These are phyloP conservation scores for Populus pruinosa DNA, from an alignment of 345 rosid species.

Conservation along the genomic window DNA sequence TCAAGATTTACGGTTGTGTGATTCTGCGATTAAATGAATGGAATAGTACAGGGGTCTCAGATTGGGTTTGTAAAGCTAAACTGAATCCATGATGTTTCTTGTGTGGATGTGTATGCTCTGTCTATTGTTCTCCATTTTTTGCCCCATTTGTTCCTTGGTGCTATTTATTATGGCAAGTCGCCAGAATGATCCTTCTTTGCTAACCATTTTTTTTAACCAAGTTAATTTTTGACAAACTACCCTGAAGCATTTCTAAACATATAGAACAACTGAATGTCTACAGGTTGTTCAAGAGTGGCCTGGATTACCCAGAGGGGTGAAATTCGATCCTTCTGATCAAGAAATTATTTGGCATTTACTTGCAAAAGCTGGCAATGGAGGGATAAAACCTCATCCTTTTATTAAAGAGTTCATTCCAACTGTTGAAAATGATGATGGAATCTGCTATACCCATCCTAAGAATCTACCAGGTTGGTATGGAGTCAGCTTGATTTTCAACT, in stretches of 20 bases:
- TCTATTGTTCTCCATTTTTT: background rate
- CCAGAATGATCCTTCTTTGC: background rate
- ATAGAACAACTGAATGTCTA: slow-evolving; percentile 9
- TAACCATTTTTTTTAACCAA: background rate
- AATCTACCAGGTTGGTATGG: slow-evolving; percentile 69
- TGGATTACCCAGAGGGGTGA: slow-evolving; percentile 88
- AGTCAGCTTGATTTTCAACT: slow-evolving; percentile 1
- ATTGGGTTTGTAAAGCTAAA: background rate
- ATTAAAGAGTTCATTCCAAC: slow-evolving; percentile 79
- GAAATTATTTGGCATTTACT: slow-evolving; percentile 89
- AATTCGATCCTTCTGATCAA: slow-evolving; percentile 91
- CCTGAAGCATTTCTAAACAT: background rate
- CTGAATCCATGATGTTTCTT: background rate
- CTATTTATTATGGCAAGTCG: background rate
- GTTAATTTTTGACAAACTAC: background rate
- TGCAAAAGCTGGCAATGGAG: slow-evolving; percentile 54
- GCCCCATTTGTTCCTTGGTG: background rate
- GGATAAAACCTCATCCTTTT: slow-evolving; percentile 62
- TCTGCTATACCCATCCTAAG: slow-evolving; percentile 95
- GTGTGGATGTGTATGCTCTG: background rate
- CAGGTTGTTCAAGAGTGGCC: slow-evolving; percentile 89
- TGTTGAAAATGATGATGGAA: slow-evolving; percentile 77
- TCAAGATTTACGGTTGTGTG: background rate
- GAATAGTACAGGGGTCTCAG: background rate
- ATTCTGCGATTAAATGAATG: background rate